Evolutionary conservation across 2,329 filamentous ascomycete genomes (phyloP).

Genomic region (Fusarium buxicola): DNA sequence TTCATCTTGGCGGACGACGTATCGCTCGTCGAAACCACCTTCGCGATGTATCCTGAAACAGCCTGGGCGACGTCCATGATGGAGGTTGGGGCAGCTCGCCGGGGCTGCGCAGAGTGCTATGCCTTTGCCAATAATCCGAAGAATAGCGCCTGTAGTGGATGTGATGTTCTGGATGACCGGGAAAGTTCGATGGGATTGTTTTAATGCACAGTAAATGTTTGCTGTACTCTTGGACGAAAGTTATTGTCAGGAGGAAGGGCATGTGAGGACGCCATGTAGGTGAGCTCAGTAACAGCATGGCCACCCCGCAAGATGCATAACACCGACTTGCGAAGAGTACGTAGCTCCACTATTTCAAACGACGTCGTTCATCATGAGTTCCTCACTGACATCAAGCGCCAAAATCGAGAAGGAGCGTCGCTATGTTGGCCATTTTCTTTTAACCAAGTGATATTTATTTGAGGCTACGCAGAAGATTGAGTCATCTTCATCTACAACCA

Average conservation of each 20-base stretch:
- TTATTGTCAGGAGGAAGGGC: constrained; percentile 29
- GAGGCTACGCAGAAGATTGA: not conserved
- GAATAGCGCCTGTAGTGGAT: not conserved
- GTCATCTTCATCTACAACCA: constrained; percentile 31
- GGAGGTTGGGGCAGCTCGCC: constrained; percentile 35
- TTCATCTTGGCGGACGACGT: constrained; percentile 92
- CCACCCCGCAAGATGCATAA: constrained; percentile 42
- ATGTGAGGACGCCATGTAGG: constrained; percentile 28
- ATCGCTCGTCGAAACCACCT: constrained; percentile 84
- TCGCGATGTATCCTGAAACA: constrained; percentile 93
- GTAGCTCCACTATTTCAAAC: constrained; percentile 13
- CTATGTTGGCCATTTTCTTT: constrained; percentile 4
- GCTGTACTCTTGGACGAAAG: constrained; percentile 12
- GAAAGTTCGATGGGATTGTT: not conserved
- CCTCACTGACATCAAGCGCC: constrained; percentile 32
- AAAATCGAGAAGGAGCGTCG: constrained; percentile 6
- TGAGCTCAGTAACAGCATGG: constrained; percentile 37
- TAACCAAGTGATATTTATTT: not conserved
- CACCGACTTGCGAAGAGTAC: not conserved
- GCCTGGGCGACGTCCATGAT: constrained; percentile 94
- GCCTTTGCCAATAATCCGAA: constrained; percentile 1
- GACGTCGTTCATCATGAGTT: constrained; percentile 24
- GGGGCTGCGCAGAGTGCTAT: constrained; percentile 22
- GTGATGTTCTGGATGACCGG: not conserved
- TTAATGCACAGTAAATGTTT: constrained; percentile 2